Conservation (phyloP, 805 yeast genomes). For the Zygoascus biomembranicola region DNA sequence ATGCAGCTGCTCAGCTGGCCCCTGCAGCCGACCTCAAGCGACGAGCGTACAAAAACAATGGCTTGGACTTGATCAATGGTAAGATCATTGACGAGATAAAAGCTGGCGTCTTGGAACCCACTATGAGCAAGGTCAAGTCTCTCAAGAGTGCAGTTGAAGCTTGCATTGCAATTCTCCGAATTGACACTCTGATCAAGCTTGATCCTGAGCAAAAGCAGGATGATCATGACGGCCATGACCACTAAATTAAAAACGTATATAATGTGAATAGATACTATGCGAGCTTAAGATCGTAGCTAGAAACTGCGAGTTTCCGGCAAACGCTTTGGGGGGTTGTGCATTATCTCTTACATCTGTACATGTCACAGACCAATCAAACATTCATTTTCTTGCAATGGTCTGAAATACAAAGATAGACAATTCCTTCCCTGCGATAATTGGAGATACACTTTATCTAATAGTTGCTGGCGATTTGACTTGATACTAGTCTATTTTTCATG, state of each 20-base stretch:
- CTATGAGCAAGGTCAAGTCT: slow-evolving; percentile 84
- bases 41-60: slow-evolving; percentile 81
- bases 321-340: too few relatives aligned
- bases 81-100: slow-evolving; percentile 78
- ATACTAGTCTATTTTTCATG: too few relatives aligned
- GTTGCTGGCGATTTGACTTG: too few relatives aligned
- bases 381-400: too few relatives aligned
- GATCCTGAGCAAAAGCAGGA: slow-evolving; percentile 80
- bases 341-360: too few relatives aligned
- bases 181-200: slow-evolving; percentile 96
- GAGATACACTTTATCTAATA: too few relatives aligned
- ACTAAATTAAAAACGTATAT: not conserved
- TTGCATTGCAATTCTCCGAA: slow-evolving; percentile 92
- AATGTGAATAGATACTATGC: not conserved
- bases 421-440: too few relatives aligned
- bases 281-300: not conserved
- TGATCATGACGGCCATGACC: slow-evolving; percentile 51
- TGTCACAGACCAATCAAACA: too few relatives aligned
- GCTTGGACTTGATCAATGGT: slow-evolving; percentile 85
- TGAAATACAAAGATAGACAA: too few relatives aligned
- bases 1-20: slow-evolving; percentile 88
- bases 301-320: too few relatives aligned
- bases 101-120: slow-evolving; percentile 92
- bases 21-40: slow-evolving; percentile 76
- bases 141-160: slow-evolving; percentile 96